Base-by-base conservation (phyloP, 202 grass and related monocot species). In the Dendrocalamus latiflorus region DNA sequence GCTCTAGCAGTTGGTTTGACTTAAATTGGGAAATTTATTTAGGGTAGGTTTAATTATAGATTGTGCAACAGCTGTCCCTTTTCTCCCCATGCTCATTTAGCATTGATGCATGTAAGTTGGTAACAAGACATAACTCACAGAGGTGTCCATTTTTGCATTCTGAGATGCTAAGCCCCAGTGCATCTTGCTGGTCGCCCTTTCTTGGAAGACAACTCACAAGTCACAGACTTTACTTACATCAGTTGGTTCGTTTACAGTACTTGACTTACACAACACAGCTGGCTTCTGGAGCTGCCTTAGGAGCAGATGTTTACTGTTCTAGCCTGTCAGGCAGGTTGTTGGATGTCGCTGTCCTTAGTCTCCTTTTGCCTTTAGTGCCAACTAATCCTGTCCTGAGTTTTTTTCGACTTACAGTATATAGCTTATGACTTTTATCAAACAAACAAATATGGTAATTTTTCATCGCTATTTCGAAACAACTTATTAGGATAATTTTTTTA, bases 311-410 rank as follows among this genome's bases (percentile, higher is more conserved):
- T 16, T 47, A 55, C 38, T 83, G 47, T 72, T 78, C 6, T 22
- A 34, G n/a, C n/a, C n/a, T n/a, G 24, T 47, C 14, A 72, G 73
- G 63, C 6, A 43, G 60, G 30, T 60, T 53, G 84, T 75, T 90
- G 61, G 79, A n/a, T 41, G 79, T 79, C 79, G 9, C 61, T 49
- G 61, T 90, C n/a, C 68, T 54, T 34, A 15, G 6, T 41, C 22
- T 70, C 83, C 12, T 86, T 90, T 70, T 9, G 41, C 61, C 68
- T 63, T 90, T 30, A 86, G 60, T 63, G 69, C 34, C 36, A 86
- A 17, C 61, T 74, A 83, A 90, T 68, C 36, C 3, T 1, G 79
- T 74, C 79, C 48, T 39, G 72, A 82, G 39, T n/a, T n/a, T n/a
- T n/a, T n/a, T n/a, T n/a, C n/a, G n/a, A n/a, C n/a, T n/a, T n/a